phyloP scores from a whole-genome alignment of 768 basidiomycete genomes.

The Neoboletus brunneissimus region DNA sequence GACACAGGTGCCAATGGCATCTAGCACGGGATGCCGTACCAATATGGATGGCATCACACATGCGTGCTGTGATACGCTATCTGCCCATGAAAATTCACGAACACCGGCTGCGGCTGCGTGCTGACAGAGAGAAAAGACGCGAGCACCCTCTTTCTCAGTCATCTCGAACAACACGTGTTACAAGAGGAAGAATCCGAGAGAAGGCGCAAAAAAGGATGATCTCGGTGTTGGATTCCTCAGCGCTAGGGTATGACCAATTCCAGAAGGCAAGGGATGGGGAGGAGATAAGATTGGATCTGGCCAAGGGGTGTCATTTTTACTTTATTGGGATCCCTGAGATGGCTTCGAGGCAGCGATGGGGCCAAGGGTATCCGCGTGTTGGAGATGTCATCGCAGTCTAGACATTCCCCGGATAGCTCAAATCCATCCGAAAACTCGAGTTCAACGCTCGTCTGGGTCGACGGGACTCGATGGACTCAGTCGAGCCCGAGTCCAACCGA shows the following conservation, averaged over 20 bases:
- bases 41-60: constrained; percentile 6
- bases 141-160: constrained; percentile 17
- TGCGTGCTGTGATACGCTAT: constrained; percentile 10
- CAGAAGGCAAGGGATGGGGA: constrained; percentile 6
- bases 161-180: constrained; percentile 24
- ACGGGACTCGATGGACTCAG: neutral
- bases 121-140: constrained; percentile 1
- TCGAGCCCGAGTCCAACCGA: neutral
- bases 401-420: neutral
- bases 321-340: neutral
- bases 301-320: constrained; percentile 5
- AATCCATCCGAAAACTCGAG: neutral
- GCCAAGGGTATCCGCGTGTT: constrained; percentile 18
- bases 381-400: neutral
- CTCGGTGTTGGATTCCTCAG: constrained; percentile 3
- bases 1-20: neutral
- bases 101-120: constrained; percentile 6
- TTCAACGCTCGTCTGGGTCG: neutral
- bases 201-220: constrained; percentile 12
- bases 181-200: constrained; percentile 5
- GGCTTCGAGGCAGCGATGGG: constrained; percentile 5
- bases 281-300: constrained; percentile 27
- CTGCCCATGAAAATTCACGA: neutral
- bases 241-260: constrained; percentile 17
- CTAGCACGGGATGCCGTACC: neutral